Evolutionary conservation across 164 flowering plant genomes (phyloP), one percentile per base, ranked within the genome.

Genomic region (Aristolochia contorta): DNA sequence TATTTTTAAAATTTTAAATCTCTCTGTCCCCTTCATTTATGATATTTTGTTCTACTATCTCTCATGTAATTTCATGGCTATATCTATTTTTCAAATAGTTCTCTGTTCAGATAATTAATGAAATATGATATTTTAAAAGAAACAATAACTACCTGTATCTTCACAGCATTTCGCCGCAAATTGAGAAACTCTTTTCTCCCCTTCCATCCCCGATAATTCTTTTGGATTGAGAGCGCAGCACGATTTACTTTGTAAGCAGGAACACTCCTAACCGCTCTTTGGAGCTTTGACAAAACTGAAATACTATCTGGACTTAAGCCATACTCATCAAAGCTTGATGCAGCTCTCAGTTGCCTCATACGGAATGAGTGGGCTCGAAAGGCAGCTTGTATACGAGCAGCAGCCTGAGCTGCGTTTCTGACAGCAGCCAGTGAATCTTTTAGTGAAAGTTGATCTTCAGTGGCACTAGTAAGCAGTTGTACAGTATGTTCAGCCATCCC

Each of bases 361-460:
- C 88, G 76, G 78, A 94, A 94, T 54, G 99, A 94, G 75, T 90
- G 97, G 14, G 88, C 89, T 50, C 97, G 91, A 58, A 88, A 94
- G 57, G 96, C 97, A 60, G 89, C 65, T 65, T 94, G 99, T 65
- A 94, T 94, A 51, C 96, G 87, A 32, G 99, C 99, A 64, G 99
- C 99, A 62, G 99, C 99, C 77, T 80, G 96, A 71, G 96, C 74
- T 21, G 93, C 87, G 81, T 88, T 94, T 47, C 99, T 53, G 10
- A 90, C 93, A 21, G 96, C 97, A 54, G 88, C 87, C 71, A 93
- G 69, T 30, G 86, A 79, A 61, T 82, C 76, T 66, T 82, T 80
- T 16, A 93, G 83, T 19, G 85, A 79, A 60, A 74, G 66, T 62
- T 85, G 80, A 71, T 88, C 93, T 66, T 78, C 95, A 33, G 37